Evolutionary conservation across 2,329 filamentous ascomycete species (phyloP), one percentile per base, ranked within the genome.

Genomic region (Aspergillus pseudonomiae): DNA sequence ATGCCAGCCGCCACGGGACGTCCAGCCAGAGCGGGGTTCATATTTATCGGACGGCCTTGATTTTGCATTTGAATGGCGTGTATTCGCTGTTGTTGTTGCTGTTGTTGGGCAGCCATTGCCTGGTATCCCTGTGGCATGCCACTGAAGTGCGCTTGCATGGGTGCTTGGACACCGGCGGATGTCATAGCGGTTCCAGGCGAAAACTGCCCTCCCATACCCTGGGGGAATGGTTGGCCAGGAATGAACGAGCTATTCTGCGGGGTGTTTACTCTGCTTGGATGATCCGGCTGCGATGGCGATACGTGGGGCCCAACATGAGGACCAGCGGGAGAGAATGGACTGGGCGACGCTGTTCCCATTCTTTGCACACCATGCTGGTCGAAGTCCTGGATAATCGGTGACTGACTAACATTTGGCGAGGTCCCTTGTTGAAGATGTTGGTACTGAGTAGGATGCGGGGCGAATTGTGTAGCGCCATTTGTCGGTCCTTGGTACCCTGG

Each of bases 281-380:
- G 90, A 66, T 95, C 91, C 28, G 91, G 90, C 6, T 91, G 88
- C 19, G 90, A 87, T 12, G 92, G 91, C 3, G 92, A 95, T 64
- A 89, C 85, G 73, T 94, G 91, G 19, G 86, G 79, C 43, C 84
- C 86, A 71, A 92, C 91, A 73, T 91, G 90, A 70, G 91, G 89
- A 36, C 86, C 85, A 62, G 89, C 89, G 19, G 91, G 91, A 1
- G 91, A 94, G 76, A 96, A 97, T 1, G 93, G 92, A 77, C 95
- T 94, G 4, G 95, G 94, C 36, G 95, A 98, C 50, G 93, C 91
- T 53, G 94, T 97, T 68, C 93, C 91, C 77, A 98, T 92, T 73
- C 93, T 85, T 75, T 93, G 91, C 45, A 90, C 88, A 71, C 86
- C 86, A 73, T 91, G 87, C 78, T 84, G 79, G 63, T 82, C 80